phyloP scores from a whole-genome alignment of 1,139 yeast species.

The Pichia sp. region DNA sequence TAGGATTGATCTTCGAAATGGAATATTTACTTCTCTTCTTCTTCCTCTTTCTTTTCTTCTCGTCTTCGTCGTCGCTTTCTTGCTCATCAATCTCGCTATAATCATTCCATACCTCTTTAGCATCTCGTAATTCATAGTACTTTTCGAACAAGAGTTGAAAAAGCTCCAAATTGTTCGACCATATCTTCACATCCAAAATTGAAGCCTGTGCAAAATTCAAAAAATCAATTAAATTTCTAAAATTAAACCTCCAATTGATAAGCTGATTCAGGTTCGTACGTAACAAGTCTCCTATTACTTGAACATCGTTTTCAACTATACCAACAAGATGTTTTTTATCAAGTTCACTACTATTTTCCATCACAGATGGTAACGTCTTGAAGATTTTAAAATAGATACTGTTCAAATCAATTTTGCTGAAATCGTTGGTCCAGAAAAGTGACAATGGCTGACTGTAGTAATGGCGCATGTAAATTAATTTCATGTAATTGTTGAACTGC shows the following conservation, averaged over 20 bases:
- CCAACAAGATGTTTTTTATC: slow-evolving; percentile 17
- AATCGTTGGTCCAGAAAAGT: slow-evolving; percentile 37
- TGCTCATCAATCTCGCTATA: not conserved
- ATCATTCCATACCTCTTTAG: slow-evolving; percentile 10
- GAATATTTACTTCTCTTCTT: not conserved
- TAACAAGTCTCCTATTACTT: slow-evolving; percentile 23
- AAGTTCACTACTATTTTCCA: slow-evolving; percentile 27
- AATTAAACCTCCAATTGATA: slow-evolving; percentile 29
- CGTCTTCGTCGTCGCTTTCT: not conserved
- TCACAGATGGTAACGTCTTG: slow-evolving; percentile 44
- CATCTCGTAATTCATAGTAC: slow-evolving; percentile 22
- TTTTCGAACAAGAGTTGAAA: slow-evolving; percentile 26
- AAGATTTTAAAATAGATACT: slow-evolving; percentile 38
- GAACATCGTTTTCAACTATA: slow-evolving; percentile 18
- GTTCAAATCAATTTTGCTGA: slow-evolving; percentile 33
- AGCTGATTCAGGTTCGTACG: slow-evolving; percentile 26
- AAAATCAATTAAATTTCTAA: slow-evolving; percentile 28
- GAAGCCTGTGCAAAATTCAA: slow-evolving; percentile 27
- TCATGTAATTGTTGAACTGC: slow-evolving; percentile 51
- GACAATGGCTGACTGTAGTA: slow-evolving; percentile 68
- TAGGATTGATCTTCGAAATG: slow-evolving; percentile 7
- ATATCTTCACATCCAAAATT: slow-evolving; percentile 22
- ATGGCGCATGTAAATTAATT: slow-evolving; percentile 63
- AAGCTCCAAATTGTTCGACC: slow-evolving; percentile 29
- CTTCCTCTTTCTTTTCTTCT: not conserved